A percentile compares a stretch with the other conserved stretches of the same genome.
These are phyloP conservation scores for Penicillium sp. DNA, from an alignment of 2,329 filamentous ascomycete genomes.

Conservation along the genomic window DNA sequence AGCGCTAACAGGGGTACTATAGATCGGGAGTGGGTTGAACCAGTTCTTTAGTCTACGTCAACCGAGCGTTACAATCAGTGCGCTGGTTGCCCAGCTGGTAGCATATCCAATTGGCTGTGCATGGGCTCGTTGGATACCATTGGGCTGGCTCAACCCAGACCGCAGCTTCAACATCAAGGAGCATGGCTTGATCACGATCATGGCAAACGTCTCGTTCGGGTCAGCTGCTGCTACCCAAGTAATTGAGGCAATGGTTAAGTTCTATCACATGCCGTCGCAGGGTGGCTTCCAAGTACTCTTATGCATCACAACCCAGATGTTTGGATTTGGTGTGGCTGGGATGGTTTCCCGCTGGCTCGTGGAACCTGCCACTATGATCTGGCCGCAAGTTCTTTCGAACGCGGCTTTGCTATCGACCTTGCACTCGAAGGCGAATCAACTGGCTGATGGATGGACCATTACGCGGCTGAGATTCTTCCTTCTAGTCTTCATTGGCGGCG, in stretches of 20 bases:
- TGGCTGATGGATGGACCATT: slow-evolving; percentile 50
- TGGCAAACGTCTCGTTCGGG: slow-evolving; percentile 54
- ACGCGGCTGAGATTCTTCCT: slow-evolving; percentile 45
- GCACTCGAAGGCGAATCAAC: slow-evolving; percentile 37
- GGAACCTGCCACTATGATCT: slow-evolving; percentile 67
- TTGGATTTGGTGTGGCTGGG: slow-evolving; percentile 68
- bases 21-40: slow-evolving; percentile 45
- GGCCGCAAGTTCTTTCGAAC: slow-evolving; percentile 62
- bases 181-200: slow-evolving; percentile 51
- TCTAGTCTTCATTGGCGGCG: slow-evolving; percentile 37
- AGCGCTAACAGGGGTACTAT: slow-evolving; percentile 7
- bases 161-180: slow-evolving; percentile 47
- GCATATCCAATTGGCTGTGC: slow-evolving; percentile 51
- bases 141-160: slow-evolving; percentile 50
- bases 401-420: slow-evolving; percentile 52
- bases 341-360: slow-evolving; percentile 63
- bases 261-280: slow-evolving; percentile 62
- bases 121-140: slow-evolving; percentile 44
- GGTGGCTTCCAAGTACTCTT: slow-evolving; percentile 66
- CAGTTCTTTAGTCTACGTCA: slow-evolving; percentile 47
- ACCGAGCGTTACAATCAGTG: slow-evolving; percentile 45
- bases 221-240: slow-evolving; percentile 47
- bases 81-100: slow-evolving; percentile 49
- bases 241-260: slow-evolving; percentile 49
- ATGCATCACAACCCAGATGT: slow-evolving; percentile 65